Conservation (phyloP, 1,284 basidiomycete species). For the Lignosus rhinocerotis region DNA sequence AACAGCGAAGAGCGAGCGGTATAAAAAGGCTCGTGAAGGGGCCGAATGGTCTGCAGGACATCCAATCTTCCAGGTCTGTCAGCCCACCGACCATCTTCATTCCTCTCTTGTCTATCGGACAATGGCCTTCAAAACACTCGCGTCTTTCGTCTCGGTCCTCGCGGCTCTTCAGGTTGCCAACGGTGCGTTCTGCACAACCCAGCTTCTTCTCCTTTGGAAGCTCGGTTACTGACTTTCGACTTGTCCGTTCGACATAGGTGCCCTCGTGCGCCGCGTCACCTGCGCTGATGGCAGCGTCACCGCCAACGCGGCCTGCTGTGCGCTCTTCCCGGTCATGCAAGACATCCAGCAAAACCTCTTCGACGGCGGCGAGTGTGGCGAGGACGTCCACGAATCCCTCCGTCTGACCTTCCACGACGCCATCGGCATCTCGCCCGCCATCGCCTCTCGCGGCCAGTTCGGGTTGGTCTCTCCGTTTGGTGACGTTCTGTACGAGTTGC, state of each 20-base stretch:
- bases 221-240: neutral
- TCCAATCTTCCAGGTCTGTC: slow-evolving; percentile 1
- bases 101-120: slow-evolving; percentile 3
- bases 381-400: slow-evolving; percentile 33
- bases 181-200: slow-evolving; percentile 6
- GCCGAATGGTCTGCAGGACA: slow-evolving; percentile 1
- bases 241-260: slow-evolving; percentile 8
- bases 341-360: slow-evolving; percentile 41
- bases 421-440: slow-evolving; percentile 27
- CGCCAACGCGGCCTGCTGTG: slow-evolving; percentile 41
- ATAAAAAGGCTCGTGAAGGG: slow-evolving; percentile 7
- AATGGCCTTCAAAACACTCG: slow-evolving; percentile 23
- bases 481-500: neutral
- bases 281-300: slow-evolving; percentile 32
- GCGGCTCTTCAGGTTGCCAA: slow-evolving; percentile 21
- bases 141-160: slow-evolving; percentile 16
- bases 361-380: slow-evolving; percentile 30
- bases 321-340: slow-evolving; percentile 38
- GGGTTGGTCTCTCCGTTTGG: slow-evolving; percentile 12
- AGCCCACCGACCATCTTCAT: neutral
- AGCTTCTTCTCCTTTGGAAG: neutral
- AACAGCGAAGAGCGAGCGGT: neutral
- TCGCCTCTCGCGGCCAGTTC: slow-evolving; percentile 19
- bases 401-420: slow-evolving; percentile 37
- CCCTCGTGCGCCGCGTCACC: slow-evolving; percentile 25